Base-by-base conservation (phyloP, 106 monocot species). In the Hemerocallis citrina region DNA sequence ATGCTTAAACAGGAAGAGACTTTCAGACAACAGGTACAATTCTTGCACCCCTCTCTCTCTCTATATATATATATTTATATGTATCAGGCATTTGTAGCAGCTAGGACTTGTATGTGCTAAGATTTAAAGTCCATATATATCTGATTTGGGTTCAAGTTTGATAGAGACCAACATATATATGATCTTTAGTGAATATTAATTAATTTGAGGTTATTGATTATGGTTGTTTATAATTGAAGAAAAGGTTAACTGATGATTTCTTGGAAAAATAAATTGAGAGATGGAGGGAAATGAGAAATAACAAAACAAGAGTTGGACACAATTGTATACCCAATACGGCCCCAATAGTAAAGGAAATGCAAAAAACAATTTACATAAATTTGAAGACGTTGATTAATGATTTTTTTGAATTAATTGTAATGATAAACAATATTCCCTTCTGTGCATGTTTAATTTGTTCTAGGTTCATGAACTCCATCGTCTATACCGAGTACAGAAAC, bases 381-480 rank as follows among this genome's bases (percentile, higher is more conserved):
- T n/a, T n/a, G n/a, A n/a, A n/a, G n/a, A n/a, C n/a, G n/a, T n/a
- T n/a, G n/a, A n/a, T 19, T 4, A 19, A 34, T 4, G n/a, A 37
- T 16, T 51, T 51, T 17, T 55, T 29, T 51, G 29, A 1, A 27
- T 54, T 27, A 28, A 11, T 0, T 6, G 25, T 54, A 12, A n/a
- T n/a, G n/a, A n/a, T n/a, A n/a, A n/a, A n/a, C n/a, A n/a, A n/a
- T n/a, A n/a, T n/a, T 54, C 16, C 11, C 1, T 0, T 6, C 29
- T 54, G 25, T 34, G 3, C 17, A 34, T 34, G 3, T 17, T 23
- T 32, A 32, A 17, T 0, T 34, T 47, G 20, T 1, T 45, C 0
- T 21, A 85, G 85, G 85, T 85, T 25, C 55, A 70, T 62, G 84
- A 84, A 70, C 79, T 84, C 20, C 84, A 84, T 58, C 62, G 84